Conservation (phyloP, 805 yeast species). For the Starmerella tilneyi region DNA sequence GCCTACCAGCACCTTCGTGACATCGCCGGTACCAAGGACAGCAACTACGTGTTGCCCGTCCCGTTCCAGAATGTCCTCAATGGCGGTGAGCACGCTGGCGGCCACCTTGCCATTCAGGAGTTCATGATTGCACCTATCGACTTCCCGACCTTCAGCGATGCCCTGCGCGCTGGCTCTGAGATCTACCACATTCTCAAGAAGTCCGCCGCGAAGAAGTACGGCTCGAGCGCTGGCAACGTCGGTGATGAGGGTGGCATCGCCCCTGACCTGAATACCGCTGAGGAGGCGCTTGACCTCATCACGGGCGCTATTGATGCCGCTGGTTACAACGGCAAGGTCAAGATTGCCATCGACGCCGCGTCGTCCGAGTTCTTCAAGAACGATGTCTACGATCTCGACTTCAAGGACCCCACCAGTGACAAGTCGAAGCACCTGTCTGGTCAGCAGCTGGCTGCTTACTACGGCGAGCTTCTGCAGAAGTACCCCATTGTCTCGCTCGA, state of each 20-base stretch:
- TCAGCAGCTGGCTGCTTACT: constrained; percentile 73
- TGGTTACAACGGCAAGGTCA: constrained; percentile 88
- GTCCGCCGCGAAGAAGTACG: constrained; percentile 88
- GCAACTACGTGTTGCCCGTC: constrained; percentile 89
- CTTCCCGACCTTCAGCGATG: constrained; percentile 86
- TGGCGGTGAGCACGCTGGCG: constrained; percentile 99
- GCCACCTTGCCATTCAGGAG: constrained; percentile 97
- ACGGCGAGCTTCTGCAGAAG: constrained; percentile 66
- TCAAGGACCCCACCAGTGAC: constrained; percentile 94
- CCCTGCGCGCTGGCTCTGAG: constrained; percentile 93
- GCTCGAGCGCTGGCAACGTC: constrained; percentile 97
- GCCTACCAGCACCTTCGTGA: constrained; percentile 85
- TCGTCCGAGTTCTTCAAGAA: constrained; percentile 96
- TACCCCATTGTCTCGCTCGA: constrained; percentile 98
- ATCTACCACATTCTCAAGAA: constrained; percentile 95
- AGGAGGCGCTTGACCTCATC: constrained; percentile 94
- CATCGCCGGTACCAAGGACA: constrained; percentile 57
- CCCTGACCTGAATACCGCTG: constrained; percentile 89
- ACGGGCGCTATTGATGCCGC: constrained; percentile 80
- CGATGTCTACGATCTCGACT: constrained; percentile 94
- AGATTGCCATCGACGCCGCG: constrained; percentile 92
- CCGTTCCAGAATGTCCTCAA: constrained; percentile 97
- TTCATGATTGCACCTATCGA: constrained; percentile 97
- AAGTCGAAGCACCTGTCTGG: constrained; percentile 84
- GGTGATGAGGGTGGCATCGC: constrained; percentile 99